Evolutionary conservation across 192 early-diverging fungal species (phyloP).

Genomic region (Mortierella alpina): DNA sequence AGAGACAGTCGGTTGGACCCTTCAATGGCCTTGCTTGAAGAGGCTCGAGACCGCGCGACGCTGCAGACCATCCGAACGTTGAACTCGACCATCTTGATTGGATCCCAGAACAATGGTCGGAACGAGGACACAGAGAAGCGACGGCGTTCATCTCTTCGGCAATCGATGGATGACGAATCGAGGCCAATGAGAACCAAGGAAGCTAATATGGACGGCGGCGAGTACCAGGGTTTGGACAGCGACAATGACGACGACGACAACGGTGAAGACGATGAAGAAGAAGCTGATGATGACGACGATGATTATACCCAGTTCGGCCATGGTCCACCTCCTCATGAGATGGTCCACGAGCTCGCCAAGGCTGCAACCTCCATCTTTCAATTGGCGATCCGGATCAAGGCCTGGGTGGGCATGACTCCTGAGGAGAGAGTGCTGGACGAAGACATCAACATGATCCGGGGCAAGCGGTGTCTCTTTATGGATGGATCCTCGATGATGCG

Average conservation of each 20-base stretch:
- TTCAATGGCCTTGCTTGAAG: not conserved
- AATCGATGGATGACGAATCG: not conserved
- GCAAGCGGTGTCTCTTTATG: conserved; percentile 45
- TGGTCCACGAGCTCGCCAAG: conserved; percentile 43
- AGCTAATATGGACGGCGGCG: not conserved
- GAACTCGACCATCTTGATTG: conserved; percentile 31
- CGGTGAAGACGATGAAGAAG: not conserved
- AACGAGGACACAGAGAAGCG: not conserved
- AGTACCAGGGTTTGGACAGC: not conserved
- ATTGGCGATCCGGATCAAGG: conserved; percentile 45
- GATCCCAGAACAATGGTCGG: conserved; percentile 9
- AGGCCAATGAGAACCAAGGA: not conserved
- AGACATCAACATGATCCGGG: conserved; percentile 50
- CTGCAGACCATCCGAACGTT: conserved; percentile 32
- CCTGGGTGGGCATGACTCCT: conserved; percentile 46
- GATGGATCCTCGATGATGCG: conserved; percentile 15
- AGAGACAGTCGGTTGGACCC: not conserved
- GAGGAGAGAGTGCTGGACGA: conserved; percentile 37
- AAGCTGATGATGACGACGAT: not conserved
- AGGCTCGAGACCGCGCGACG: conserved; percentile 7
- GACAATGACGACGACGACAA: not conserved
- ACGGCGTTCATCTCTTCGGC: no score
- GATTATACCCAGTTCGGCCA: conserved; percentile 16
- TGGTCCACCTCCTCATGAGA: conserved; percentile 17
- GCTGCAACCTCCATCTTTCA: conserved; percentile 41